Evolutionary conservation across 768 basidiomycete species (phyloP), one percentile per base, ranked within the genome.

Genomic region (Lepiota brunneoincarnata): DNA sequence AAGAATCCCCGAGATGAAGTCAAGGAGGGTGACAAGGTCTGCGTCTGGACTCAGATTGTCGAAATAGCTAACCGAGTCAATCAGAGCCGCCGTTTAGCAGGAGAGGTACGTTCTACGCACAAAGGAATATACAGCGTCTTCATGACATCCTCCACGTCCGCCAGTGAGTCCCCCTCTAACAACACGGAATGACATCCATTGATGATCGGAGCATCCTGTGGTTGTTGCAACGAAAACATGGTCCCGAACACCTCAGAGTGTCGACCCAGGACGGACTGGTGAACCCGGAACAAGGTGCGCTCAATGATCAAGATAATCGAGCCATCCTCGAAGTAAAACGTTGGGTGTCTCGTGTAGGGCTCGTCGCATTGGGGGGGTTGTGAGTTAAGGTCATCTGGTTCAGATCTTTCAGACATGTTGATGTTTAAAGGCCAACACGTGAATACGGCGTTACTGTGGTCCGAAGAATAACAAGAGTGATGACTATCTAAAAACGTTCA

Each of bases 221-320:
- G 73, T 55, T 75, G 74, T 2, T 72, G 72, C 3, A 74, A 56
- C 9, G 66, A 65, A 61, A 72, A 74, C 61, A 75, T 69, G 26
- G 64, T 70, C 24, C 61, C 64, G 56, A 76, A 76, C 34, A 76
- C 65, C 4, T 73, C 72, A 2, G 73, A 75, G 36, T 75, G 72
- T 36, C 69, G 62, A 15, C 67, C 63, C 12, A 75, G 65, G 34
- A 76, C 63, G 3, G 72, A 69, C 54, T 74, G 67, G 57, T 75
- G 73, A 17, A 75, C 58, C 3, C 69, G 64, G 51, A 75, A 69
- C 6, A 68, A 64, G 1, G 65, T 67, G 34, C 58, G 56, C 43
- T 68, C 63, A 3, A 74, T 61, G n/a, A 71, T 62, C 24, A 74
- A 50, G 26, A 73, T 67, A 9, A 75, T 63, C n/a, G 73, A 75